Conservation (phyloP, 768 basidiomycete genomes). For the Termitomyces bulborhizus region DNA sequence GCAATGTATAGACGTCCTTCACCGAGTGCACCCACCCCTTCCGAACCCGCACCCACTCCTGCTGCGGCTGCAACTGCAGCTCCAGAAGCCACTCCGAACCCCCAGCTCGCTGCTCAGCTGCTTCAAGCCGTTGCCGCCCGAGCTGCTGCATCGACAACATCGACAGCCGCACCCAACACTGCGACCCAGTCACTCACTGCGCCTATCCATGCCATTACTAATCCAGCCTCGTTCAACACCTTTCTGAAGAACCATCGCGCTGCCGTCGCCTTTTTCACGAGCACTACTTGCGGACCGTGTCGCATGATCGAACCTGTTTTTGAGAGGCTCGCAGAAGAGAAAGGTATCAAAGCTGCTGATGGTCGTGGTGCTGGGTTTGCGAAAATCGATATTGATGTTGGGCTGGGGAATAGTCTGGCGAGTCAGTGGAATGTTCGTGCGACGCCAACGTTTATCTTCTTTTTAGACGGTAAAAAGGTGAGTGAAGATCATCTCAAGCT, state of each 20-base stretch:
- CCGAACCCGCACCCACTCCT: constrained; percentile 18
- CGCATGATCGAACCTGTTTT: constrained; percentile 80
- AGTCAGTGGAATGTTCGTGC: constrained; percentile 58
- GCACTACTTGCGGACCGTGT: constrained; percentile 72
- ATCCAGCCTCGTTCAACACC: constrained; percentile 63
- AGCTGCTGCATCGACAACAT: constrained; percentile 22
- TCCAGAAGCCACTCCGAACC: constrained; percentile 31
- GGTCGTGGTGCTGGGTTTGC: constrained; percentile 65
- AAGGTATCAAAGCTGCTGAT: constrained; percentile 30
- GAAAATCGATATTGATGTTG: constrained; percentile 77
- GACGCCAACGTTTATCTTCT: constrained; percentile 90
- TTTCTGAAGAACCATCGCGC: constrained; percentile 63
- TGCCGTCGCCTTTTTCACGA: constrained; percentile 79
- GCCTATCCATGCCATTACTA: constrained; percentile 69
- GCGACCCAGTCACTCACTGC: constrained; percentile 48
- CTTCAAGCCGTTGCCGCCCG: constrained; percentile 52
- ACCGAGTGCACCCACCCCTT: constrained; percentile 31
- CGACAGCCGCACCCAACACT: constrained; percentile 9
- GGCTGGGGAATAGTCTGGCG: constrained; percentile 56
- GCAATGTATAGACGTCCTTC: constrained; percentile 70
- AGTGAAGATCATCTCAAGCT: constrained; percentile 26
- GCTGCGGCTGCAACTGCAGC: constrained; percentile 12
- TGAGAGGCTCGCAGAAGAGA: constrained; percentile 67
- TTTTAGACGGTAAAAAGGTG: constrained; percentile 70
- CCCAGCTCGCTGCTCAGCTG: constrained; percentile 46